Conservation (phyloP, 1,139 yeast genomes). For the Taphrina pruni region DNA sequence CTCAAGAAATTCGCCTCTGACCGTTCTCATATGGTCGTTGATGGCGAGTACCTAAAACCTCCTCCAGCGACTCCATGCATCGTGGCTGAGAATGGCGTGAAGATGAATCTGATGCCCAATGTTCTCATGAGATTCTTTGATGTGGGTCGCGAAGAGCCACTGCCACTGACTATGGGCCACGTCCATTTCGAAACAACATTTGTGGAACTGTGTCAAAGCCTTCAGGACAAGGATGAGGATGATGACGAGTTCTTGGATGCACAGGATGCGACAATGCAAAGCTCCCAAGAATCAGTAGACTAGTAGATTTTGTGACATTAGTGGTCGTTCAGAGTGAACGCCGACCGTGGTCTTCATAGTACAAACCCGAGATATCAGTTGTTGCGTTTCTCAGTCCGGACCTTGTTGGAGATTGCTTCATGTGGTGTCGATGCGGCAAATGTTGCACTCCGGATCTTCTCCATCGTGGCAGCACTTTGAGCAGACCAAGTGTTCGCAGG, state of each 20-base stretch:
- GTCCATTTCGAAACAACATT: slow-evolving; percentile 3
- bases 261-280: not conserved
- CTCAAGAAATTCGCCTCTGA: slow-evolving; percentile 21
- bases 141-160: not conserved
- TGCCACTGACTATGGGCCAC: not conserved
- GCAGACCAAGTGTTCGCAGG: slow-evolving; percentile 24
- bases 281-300: not conserved
- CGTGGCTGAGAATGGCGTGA: slow-evolving; percentile 3
- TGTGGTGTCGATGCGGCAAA: not conserved
- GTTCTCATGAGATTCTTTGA: slow-evolving; percentile 1
- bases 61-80: slow-evolving; percentile 18
- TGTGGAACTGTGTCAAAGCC: not conserved
- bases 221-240: slow-evolving; percentile 4
- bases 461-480: slow-evolving; percentile 26
- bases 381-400: too few species aligned
- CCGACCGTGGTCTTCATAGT: too few species aligned
- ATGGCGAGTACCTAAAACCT: slow-evolving; percentile 12
- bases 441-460: slow-evolving; percentile 24
- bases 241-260: not conserved
- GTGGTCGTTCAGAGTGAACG: too few species aligned
- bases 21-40: slow-evolving; percentile 33
- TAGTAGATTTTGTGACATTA: too few species aligned
- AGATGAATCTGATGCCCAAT: slow-evolving; percentile 11
- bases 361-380: too few species aligned
- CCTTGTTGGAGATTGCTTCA: not conserved